phyloP scores from a whole-genome alignment of 129 eudicot genomes.

The Glebionis coronaria region DNA sequence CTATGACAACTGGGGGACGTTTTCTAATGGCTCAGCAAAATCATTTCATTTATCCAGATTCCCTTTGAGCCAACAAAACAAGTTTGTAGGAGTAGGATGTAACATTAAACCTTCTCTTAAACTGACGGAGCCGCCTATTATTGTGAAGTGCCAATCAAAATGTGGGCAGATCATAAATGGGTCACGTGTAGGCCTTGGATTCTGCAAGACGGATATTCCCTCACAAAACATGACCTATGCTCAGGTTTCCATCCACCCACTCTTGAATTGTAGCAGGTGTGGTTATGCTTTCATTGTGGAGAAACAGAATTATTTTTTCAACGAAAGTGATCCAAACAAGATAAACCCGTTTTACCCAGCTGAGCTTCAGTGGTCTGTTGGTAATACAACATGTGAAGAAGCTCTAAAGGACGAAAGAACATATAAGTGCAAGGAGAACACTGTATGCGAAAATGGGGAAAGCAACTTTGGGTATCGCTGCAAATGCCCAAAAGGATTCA shows the following conservation, averaged over 20 bases:
- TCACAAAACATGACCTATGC: not conserved
- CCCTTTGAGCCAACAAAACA: slow-evolving; percentile 20
- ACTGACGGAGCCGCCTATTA: not conserved
- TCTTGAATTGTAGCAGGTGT: not conserved
- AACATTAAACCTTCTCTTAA: not conserved
- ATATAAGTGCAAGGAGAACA: slow-evolving; percentile 17
- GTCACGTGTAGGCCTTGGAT: not conserved
- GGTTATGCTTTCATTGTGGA: slow-evolving; percentile 31
- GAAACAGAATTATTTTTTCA: not conserved
- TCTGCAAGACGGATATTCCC: slow-evolving; percentile 6
- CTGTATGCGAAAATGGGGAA: slow-evolving; percentile 1
- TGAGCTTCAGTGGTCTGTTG: slow-evolving; percentile 27
- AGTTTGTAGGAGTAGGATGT: slow-evolving; percentile 16
- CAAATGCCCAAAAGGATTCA: slow-evolving; percentile 20
- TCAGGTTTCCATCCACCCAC: not conserved
- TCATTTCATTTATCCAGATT: not conserved
- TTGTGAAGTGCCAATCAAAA: not conserved
- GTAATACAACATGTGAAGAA: slow-evolving; percentile 20
- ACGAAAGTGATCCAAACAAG: not conserved
- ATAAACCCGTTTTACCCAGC: slow-evolving; percentile 10
- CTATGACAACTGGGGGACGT: not conserved
- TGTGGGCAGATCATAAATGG: not conserved
- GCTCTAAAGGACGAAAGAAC: slow-evolving; percentile 18
- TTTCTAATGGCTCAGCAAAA: not conserved
- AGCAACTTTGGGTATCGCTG: slow-evolving; percentile 20